Base-by-base conservation (phyloP, 2,329 filamentous ascomycete species). In the Ascomycota sp. region DNA sequence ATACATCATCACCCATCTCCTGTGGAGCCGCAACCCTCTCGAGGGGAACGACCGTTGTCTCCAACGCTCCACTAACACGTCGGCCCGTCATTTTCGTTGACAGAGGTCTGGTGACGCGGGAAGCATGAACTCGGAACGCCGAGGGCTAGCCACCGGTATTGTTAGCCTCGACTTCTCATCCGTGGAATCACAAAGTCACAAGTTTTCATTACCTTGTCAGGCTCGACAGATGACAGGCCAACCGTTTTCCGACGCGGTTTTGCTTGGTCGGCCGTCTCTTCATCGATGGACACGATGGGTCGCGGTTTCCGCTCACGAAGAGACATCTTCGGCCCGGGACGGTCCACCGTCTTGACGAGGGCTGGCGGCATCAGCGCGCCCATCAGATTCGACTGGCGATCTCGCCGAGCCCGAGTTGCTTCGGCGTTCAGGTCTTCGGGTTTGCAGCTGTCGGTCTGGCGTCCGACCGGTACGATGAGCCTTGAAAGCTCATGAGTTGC, bases 401-500 rank as follows among this genome's bases (percentile, higher is more conserved):
- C 80, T 41, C 65, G 59, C 41, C 75, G 56, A 36, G 61, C 54
- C 40, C 72, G 53, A 31, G 66, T 68, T 15, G 71, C 70, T 44
- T 79, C 73, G 1, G 67, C 67, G 34, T 76, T 75, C 6, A 95
- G 61, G 27, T 94, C 83, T 40, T 91, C 79, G 7, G 74, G 65
- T 21, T 61, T 75, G 50, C 67, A 81, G 52, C 83, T 93, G 30
- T 63, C 63, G 0, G 77, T 83, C 40, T 82, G 70, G 4, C 83
- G 68, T 38, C 76, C 64, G 0, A 59, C 61, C 0, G 86, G 89
- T 33, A 94, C 77, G 15, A 95, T 64, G 4, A 91, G 50, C 45
- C 80, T 83, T 43, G 73, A 79, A 9, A 95, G 56, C 46, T 92
- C 83, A 41, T 81, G 69, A 0, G 80, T 68, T n/a, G 85, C 83